Conservation (phyloP, 352 stramenopile genomes). For the Phytophthora sojae region DNA sequence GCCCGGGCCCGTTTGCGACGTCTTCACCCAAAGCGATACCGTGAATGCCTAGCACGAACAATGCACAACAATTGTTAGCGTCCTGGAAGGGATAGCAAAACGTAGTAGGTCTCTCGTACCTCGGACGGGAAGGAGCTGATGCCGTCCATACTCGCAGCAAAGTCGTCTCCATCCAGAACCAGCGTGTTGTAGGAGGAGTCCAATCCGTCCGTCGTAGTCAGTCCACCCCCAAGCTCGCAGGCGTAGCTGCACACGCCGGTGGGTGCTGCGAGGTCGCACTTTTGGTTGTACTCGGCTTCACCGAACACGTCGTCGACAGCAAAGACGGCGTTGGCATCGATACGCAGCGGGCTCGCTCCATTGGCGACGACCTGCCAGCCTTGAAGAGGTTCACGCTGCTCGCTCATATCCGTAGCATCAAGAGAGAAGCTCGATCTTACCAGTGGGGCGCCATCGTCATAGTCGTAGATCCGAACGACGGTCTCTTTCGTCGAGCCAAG, state of each 20-base stretch:
- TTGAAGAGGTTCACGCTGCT: constrained; percentile 30
- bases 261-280: constrained; percentile 66
- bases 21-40: constrained; percentile 73
- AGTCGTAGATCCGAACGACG: constrained; percentile 71
- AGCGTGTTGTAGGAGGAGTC: constrained; percentile 45
- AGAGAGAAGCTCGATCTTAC: constrained; percentile 41
- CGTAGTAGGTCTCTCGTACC: constrained; percentile 25
- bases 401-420: not conserved
- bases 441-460: constrained; percentile 44
- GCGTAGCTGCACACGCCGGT: constrained; percentile 58
- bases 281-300: constrained; percentile 69
- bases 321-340: constrained; percentile 66
- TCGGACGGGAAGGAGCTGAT: constrained; percentile 52
- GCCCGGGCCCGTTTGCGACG: constrained; percentile 27
- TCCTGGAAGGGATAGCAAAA: not conserved
- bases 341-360: constrained; percentile 45
- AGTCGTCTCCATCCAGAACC: constrained; percentile 47
- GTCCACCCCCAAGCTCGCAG: constrained; percentile 55
- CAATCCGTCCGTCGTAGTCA: constrained; percentile 27
- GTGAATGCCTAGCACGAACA: constrained; percentile 50
- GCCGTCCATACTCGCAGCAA: constrained; percentile 40
- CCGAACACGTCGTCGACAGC: constrained; percentile 66
- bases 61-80: constrained; percentile 6
- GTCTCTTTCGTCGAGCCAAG: constrained; percentile 46
- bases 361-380: constrained; percentile 70